These are phyloP conservation scores for Aureoboletus auriporus DNA, from an alignment of 768 basidiomycete genomes.

Conservation along the genomic window DNA sequence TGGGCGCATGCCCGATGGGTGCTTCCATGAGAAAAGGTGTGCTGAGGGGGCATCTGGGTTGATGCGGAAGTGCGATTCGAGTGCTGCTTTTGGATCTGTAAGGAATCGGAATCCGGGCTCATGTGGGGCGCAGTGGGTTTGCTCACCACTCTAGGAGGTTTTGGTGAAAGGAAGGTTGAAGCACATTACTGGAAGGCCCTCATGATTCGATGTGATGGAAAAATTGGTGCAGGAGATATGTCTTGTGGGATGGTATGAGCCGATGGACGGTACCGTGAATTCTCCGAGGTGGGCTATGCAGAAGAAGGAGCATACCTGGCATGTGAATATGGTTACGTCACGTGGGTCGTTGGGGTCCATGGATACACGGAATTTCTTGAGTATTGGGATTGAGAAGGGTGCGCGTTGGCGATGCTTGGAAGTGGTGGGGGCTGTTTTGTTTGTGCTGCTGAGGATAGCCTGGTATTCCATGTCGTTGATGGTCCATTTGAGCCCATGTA, in stretches of 20 bases:
- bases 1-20: not conserved
- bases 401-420: constrained; percentile 27
- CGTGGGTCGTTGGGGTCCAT: constrained; percentile 28
- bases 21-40: constrained; percentile 4
- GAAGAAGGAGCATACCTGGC: constrained; percentile 36
- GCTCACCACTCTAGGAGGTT: not conserved
- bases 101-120: not conserved
- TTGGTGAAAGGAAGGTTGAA: not conserved
- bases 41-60: not conserved
- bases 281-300: constrained; percentile 30
- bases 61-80: not conserved
- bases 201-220: not conserved
- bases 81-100: not conserved
- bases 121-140: not conserved
- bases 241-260: not conserved
- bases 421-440: not conserved
- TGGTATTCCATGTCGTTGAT: not conserved
- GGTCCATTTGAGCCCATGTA: constrained; percentile 8
- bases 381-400: constrained; percentile 26
- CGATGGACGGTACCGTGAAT: constrained; percentile 1
- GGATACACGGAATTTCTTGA: not conserved
- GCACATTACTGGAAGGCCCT: not conserved
- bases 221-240: not conserved
- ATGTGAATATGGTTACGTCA: constrained; percentile 36
- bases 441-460: not conserved